A percentile compares a stretch with the other conserved stretches of the same genome.
Evolutionary conservation across 2,329 filamentous ascomycete genomes (phyloP).

Genomic region (Geosmithia putterillii): DNA sequence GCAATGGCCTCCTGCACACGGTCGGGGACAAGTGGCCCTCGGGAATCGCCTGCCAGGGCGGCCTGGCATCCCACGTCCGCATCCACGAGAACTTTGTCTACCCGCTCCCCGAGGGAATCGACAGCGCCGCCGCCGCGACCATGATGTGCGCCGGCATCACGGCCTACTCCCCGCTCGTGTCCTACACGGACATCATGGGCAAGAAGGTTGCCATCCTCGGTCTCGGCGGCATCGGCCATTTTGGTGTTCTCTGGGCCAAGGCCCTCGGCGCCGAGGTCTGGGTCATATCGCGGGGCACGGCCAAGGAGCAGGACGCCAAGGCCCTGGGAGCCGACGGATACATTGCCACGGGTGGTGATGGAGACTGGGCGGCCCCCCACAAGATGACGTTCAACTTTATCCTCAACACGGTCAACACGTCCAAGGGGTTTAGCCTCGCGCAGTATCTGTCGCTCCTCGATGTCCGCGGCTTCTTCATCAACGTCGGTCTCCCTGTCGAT

Average conservation of each 20-base stretch:
- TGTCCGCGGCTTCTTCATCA: conserved; percentile 48
- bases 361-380: conserved; percentile 41
- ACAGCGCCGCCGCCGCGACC: conserved; percentile 35
- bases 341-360: conserved; percentile 28
- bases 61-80: conserved; percentile 23
- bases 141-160: conserved; percentile 64
- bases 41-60: too few species aligned
- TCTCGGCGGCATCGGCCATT: conserved; percentile 56
- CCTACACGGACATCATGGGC: conserved; percentile 52
- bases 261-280: conserved; percentile 50
- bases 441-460: conserved; percentile 49
- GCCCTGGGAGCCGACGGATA: conserved; percentile 45
- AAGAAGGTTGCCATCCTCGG: conserved; percentile 56
- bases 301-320: conserved; percentile 41
- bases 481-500: conserved; percentile 36
- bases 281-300: conserved; percentile 40
- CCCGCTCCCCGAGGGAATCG: conserved; percentile 29
- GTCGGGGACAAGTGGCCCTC: conserved; percentile 12
- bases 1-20: conserved; percentile 18
- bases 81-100: conserved; percentile 32
- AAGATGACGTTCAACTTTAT: conserved; percentile 42
- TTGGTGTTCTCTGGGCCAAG: conserved; percentile 55
- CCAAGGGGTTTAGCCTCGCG: conserved; percentile 44
- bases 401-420: conserved; percentile 39
- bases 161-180: conserved; percentile 48